A percentile compares a stretch with the other conserved stretches of the same genome.
phyloP scores from a whole-genome alignment of 2,329 filamentous ascomycete genomes.

The Trichoderma semiorbis region DNA sequence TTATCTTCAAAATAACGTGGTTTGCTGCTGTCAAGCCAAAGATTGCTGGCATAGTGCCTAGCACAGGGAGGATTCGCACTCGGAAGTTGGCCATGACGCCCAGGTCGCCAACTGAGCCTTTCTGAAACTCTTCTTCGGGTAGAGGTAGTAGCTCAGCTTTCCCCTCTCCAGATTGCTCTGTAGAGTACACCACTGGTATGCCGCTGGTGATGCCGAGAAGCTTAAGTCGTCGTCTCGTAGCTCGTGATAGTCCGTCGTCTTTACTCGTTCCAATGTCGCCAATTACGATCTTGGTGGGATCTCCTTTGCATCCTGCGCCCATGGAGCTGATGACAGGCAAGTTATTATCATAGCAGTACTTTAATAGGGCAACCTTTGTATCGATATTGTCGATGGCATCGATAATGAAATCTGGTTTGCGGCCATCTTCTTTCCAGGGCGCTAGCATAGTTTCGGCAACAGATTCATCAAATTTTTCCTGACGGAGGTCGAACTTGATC shows the following conservation, averaged over 20 bases:
- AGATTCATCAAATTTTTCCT: conserved; percentile 73
- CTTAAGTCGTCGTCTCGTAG: conserved; percentile 77
- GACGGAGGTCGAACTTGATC: conserved; percentile 82
- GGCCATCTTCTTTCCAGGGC: conserved; percentile 58
- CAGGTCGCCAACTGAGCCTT: conserved; percentile 81
- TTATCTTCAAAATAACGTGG: conserved; percentile 80
- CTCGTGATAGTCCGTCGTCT: conserved; percentile 83
- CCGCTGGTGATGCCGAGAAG: conserved; percentile 74
- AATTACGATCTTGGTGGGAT: conserved; percentile 77
- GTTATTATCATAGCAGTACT: conserved; percentile 76
- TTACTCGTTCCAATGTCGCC: conserved; percentile 86
- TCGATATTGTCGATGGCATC: conserved; percentile 99
- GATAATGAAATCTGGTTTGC: conserved; percentile 79
- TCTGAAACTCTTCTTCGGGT: conserved; percentile 80
- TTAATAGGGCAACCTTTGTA: conserved; percentile 85
- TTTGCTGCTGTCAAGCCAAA: conserved; percentile 92
- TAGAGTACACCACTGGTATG: conserved; percentile 89
- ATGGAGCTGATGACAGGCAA: conserved; percentile 89
- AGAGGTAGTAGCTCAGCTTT: conserved; percentile 88
- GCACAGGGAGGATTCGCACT: conserved; percentile 87
- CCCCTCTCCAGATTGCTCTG: conserved; percentile 82
- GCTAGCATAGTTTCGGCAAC: conserved; percentile 65
- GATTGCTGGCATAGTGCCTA: conserved; percentile 95
- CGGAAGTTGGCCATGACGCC: conserved; percentile 89
- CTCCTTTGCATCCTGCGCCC: conserved; percentile 93